phyloP scores from a whole-genome alignment of 202 grass and related monocot species.

The Eragrostis tef region DNA sequence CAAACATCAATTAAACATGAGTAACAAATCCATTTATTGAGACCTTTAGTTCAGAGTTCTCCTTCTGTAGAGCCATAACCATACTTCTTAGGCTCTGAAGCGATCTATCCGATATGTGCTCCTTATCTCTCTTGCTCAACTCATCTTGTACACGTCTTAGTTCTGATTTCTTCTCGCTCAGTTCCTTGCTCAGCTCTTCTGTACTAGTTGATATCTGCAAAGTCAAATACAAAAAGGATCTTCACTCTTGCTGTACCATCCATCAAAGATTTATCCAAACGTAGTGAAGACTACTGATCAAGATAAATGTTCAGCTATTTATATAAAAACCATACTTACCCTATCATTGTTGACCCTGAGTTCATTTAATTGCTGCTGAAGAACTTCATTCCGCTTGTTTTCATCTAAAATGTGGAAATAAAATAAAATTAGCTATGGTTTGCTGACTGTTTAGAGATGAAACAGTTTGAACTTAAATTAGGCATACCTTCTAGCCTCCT shows the following conservation, averaged over 20 bases:
- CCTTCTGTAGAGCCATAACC: conserved; percentile 72
- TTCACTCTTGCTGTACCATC: not conserved
- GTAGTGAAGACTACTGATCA: conserved; percentile 10
- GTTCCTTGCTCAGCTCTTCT: conserved; percentile 64
- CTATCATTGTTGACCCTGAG: conserved; percentile 70
- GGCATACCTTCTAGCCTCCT: conserved; percentile 72
- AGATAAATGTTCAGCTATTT: conserved; percentile 23
- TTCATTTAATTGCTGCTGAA: conserved; percentile 73
- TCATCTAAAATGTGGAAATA: conserved; percentile 63
- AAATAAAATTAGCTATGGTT: conserved; percentile 21
- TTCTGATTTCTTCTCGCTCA: conserved; percentile 69
- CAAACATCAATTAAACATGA: conserved; percentile 17
- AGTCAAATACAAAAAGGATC: conserved; percentile 19
- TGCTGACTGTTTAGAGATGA: conserved; percentile 15
- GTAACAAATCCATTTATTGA: conserved; percentile 36
- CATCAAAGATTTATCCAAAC: conserved; percentile 13
- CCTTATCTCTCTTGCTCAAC: conserved; percentile 55
- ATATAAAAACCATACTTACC: conserved; percentile 48
- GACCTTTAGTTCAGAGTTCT: conserved; percentile 82
- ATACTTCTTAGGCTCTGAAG: conserved; percentile 58
- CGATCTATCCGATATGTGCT: conserved; percentile 55
- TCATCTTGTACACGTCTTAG: conserved; percentile 62
- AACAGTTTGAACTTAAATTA: conserved; percentile 27
- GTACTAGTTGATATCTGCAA: conserved; percentile 58
- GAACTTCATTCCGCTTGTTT: conserved; percentile 64